Evolutionary conservation across 2,329 filamentous ascomycete species (phyloP).

Genomic region (Fusarium transvaalense): DNA sequence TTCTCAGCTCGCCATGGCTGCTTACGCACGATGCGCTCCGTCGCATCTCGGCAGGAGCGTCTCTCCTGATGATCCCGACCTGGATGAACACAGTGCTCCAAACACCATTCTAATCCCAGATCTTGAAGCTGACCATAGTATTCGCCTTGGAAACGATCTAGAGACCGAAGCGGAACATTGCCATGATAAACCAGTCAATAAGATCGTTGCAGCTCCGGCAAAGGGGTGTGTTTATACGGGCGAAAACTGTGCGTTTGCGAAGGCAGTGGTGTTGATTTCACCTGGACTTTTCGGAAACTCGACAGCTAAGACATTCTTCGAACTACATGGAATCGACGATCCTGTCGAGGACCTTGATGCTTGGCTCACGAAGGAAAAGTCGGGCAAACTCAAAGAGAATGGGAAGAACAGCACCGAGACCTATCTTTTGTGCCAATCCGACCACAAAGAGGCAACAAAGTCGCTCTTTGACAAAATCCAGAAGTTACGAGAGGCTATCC

Average conservation of each 20-base stretch:
- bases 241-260: constrained; percentile 55
- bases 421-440: constrained; percentile 60
- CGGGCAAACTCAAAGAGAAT: neutral
- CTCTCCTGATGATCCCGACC: neutral
- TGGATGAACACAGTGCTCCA: constrained; percentile 6
- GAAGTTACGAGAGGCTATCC: constrained; percentile 44
- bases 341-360: constrained; percentile 52
- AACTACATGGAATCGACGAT: constrained; percentile 57
- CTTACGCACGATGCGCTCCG: neutral
- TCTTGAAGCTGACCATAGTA: neutral
- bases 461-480: constrained; percentile 53
- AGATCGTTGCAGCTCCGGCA: neutral
- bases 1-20: constrained; percentile 22
- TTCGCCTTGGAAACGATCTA: neutral
- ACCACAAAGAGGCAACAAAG: constrained; percentile 48
- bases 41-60: neutral
- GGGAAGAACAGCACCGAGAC: constrained; percentile 21
- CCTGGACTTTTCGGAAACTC: constrained; percentile 55
- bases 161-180: neutral
- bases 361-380: constrained; percentile 50
- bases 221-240: constrained; percentile 52
- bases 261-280: constrained; percentile 57
- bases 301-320: constrained; percentile 56
- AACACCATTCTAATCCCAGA: neutral
- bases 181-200: neutral